A percentile compares a stretch with the other conserved stretches of the same genome.
Evolutionary conservation across 1,139 yeast species (phyloP).

Genomic region (Sugiyamaella sp.): DNA sequence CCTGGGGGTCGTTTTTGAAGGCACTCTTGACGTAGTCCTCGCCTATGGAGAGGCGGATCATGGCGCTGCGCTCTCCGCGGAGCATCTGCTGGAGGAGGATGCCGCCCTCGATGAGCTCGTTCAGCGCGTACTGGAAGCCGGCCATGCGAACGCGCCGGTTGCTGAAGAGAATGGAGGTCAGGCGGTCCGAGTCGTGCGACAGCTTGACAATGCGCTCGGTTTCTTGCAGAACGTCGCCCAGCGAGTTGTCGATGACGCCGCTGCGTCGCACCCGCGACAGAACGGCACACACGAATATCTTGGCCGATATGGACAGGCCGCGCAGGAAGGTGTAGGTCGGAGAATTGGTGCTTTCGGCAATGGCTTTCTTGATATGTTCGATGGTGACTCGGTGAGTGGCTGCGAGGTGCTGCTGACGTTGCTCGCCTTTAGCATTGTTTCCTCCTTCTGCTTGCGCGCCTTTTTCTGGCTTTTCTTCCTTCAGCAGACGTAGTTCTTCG

Average conservation of each 20-base stretch:
- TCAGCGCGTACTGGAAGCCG: slow-evolving; percentile 57
- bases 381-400: slow-evolving; percentile 62
- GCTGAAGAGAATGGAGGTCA: slow-evolving; percentile 29
- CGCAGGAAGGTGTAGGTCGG: slow-evolving; percentile 65
- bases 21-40: slow-evolving; percentile 69
- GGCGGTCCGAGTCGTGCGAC: slow-evolving; percentile 34
- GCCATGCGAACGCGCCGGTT: slow-evolving; percentile 39
- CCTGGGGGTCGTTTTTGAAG: slow-evolving; percentile 56
- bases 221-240: slow-evolving; percentile 83
- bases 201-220: slow-evolving; percentile 54
- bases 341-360: slow-evolving; percentile 75
- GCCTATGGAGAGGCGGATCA: slow-evolving; percentile 66
- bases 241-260: slow-evolving; percentile 68
- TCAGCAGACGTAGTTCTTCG: too few relatives aligned
- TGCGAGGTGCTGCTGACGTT: slow-evolving; percentile 29
- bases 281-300: slow-evolving; percentile 69
- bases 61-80: slow-evolving; percentile 66
- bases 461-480: too few relatives aligned
- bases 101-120: slow-evolving; percentile 79
- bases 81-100: slow-evolving; percentile 66
- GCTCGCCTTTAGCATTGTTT: slow-evolving; percentile 13
- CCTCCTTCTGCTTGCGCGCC: slow-evolving; percentile 50
- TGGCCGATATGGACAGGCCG: slow-evolving; percentile 67
- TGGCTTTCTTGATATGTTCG: slow-evolving; percentile 73
- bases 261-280: slow-evolving; percentile 66